phyloP scores from a whole-genome alignment of 2,329 filamentous ascomycete genomes.

The Periconia macrospinosa region DNA sequence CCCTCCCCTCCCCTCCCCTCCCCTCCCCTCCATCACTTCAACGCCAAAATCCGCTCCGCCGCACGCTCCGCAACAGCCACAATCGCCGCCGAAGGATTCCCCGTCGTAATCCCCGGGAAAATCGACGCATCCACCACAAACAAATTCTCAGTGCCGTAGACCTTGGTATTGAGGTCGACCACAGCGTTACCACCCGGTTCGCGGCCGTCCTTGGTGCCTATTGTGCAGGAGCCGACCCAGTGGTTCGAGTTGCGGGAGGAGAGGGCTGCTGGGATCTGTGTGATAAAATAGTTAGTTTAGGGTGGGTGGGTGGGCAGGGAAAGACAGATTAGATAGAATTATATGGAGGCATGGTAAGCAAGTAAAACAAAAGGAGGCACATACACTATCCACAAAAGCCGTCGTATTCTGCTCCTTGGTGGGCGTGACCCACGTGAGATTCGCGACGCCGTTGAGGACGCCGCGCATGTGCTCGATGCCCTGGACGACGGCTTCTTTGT shows the following conservation, averaged over 20 bases:
- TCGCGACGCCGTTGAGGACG: slow-evolving; percentile 54
- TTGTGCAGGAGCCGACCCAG: slow-evolving; percentile 57
- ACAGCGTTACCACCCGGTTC: slow-evolving; percentile 42
- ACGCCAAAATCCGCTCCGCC: slow-evolving; percentile 29
- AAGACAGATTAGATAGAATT: too few relatives aligned
- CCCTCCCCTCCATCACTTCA: slow-evolving; percentile 14
- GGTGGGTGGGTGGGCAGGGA: not conserved
- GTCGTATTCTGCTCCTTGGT: slow-evolving; percentile 50
- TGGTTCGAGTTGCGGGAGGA: slow-evolving; percentile 43
- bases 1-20: not conserved
- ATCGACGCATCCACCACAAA: slow-evolving; percentile 49
- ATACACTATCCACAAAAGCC: slow-evolving; percentile 53
- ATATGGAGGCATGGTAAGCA: too few relatives aligned
- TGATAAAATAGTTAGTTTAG: not conserved
- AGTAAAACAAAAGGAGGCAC: not conserved
- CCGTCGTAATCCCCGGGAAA: slow-evolving; percentile 43
- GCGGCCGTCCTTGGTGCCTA: slow-evolving; percentile 41
- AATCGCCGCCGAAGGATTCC: slow-evolving; percentile 32
- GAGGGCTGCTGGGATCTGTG: slow-evolving; percentile 24
- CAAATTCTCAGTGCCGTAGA: slow-evolving; percentile 45
- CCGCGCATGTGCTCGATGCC: slow-evolving; percentile 62
- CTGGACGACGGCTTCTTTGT: slow-evolving; percentile 61
- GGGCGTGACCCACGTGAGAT: slow-evolving; percentile 59
- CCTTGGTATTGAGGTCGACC: slow-evolving; percentile 52
- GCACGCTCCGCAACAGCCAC: slow-evolving; percentile 29